Conservation (phyloP, 2,329 filamentous ascomycete species). For the Cercospora sesami region DNA sequence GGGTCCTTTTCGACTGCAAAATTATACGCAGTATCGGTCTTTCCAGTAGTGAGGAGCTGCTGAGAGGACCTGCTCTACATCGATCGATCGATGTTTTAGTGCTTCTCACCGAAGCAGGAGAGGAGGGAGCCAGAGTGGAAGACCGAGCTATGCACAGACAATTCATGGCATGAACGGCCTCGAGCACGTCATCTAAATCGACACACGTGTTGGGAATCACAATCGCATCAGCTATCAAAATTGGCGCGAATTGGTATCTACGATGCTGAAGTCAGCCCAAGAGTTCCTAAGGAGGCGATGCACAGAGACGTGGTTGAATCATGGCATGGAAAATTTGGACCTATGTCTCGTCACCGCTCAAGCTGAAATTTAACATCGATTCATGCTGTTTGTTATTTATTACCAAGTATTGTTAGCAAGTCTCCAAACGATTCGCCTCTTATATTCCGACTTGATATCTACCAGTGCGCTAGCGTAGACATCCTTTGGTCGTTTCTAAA, state of each 20-base stretch:
- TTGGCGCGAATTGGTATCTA: not conserved
- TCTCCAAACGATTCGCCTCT: not conserved
- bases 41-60: not conserved
- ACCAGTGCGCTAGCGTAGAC: not conserved
- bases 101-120: not conserved
- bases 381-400: not conserved
- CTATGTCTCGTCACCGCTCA: not conserved
- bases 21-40: not conserved
- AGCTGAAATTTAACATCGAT: not conserved
- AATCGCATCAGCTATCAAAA: not conserved
- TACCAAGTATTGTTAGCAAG: not conserved
- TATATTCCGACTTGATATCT: not conserved
- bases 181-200: not conserved
- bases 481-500: not conserved
- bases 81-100: not conserved
- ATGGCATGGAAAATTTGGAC: not conserved
- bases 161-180: not conserved
- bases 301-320: not conserved
- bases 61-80: not conserved
- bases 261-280: not conserved
- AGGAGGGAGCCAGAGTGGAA: not conserved
- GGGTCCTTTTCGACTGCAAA: not conserved
- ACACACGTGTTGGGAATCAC: not conserved
- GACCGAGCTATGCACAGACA: not conserved
- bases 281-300: not conserved